Percentiles rank a stretch among this genome's conserved stretches.
Conservation (phyloP, 2,329 filamentous ascomycete species). For the Scopulariopsis brevicaulis region DNA sequence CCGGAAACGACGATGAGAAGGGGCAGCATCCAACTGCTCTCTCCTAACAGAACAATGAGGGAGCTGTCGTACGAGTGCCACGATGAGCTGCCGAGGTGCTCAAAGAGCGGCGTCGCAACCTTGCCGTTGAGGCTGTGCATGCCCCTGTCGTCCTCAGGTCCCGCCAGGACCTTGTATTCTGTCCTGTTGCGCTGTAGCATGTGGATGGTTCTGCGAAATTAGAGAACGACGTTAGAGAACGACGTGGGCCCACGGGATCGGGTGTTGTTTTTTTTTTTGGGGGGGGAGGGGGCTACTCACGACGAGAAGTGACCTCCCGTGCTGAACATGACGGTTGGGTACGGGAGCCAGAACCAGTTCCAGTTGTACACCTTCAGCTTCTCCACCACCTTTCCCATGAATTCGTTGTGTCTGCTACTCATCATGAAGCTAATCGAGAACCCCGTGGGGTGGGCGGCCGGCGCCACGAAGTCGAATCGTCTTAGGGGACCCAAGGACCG, state of each 20-base stretch:
- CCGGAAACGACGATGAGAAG: not conserved
- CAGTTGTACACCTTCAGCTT: constrained; percentile 21
- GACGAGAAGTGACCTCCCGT: constrained; percentile 29
- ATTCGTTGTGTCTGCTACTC: constrained; percentile 19
- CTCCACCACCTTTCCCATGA: constrained; percentile 19
- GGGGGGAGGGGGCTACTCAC: constrained; percentile 6
- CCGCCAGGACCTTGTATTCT: constrained; percentile 22
- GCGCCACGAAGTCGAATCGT: constrained; percentile 27
- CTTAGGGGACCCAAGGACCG: constrained; percentile 24
- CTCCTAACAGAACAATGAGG: not conserved
- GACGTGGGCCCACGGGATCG: too few species aligned
- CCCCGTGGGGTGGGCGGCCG: constrained; percentile 24
- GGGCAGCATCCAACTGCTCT: not conserved
- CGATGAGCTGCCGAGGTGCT: constrained; percentile 27
- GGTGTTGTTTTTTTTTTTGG: too few species aligned
- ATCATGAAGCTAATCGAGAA: constrained; percentile 30
- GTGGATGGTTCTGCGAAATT: constrained; percentile 18
- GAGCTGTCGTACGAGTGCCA: constrained; percentile 27
- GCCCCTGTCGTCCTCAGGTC: constrained; percentile 8
- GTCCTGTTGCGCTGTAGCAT: constrained; percentile 19
- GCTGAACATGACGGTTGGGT: constrained; percentile 29
- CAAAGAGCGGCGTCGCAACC: constrained; percentile 25
- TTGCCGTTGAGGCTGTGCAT: constrained; percentile 25
- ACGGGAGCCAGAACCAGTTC: constrained; percentile 25
- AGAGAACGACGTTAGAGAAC: not conserved